Evolutionary conservation across 148 eudicot species (phyloP).

Genomic region (Oxyria digyna): DNA sequence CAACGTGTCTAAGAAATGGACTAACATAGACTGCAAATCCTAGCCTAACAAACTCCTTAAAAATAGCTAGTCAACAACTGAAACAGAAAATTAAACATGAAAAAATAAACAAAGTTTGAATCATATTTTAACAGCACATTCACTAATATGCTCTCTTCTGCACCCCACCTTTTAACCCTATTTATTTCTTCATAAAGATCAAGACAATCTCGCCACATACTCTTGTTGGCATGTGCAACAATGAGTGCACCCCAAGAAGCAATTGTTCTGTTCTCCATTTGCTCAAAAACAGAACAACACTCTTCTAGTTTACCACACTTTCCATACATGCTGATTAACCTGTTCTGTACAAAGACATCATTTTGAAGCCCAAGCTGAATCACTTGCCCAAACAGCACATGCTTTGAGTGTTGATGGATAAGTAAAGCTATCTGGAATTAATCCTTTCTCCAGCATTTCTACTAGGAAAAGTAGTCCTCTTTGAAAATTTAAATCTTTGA

Average conservation of each 20-base stretch:
- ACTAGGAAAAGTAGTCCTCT: constrained; percentile 22
- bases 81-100: too few relatives aligned
- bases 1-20: too few relatives aligned
- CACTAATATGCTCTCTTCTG: constrained; percentile 52
- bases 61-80: too few relatives aligned
- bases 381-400: constrained; percentile 45
- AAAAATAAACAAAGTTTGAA: too few relatives aligned
- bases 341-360: constrained; percentile 49
- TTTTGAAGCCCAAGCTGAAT: constrained; percentile 31
- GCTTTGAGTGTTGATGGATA: constrained; percentile 41
- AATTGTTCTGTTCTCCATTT: constrained; percentile 27
- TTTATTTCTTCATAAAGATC: constrained; percentile 26
- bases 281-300: constrained; percentile 32
- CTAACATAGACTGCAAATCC: too few relatives aligned
- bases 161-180: constrained; percentile 25
- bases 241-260: constrained; percentile 61
- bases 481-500: constrained; percentile 20
- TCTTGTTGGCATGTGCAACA: constrained; percentile 34
- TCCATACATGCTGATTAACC: constrained; percentile 56
- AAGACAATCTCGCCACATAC: constrained; percentile 45
- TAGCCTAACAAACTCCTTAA: too few relatives aligned
- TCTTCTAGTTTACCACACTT: constrained; percentile 28
- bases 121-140: too few relatives aligned
- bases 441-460: constrained; percentile 33
- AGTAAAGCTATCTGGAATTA: constrained; percentile 35